Percentiles rank a stretch among this genome's conserved stretches.
Evolutionary conservation across 1,284 basidiomycete genomes (phyloP).

Genomic region (Testicularia cyperi): DNA sequence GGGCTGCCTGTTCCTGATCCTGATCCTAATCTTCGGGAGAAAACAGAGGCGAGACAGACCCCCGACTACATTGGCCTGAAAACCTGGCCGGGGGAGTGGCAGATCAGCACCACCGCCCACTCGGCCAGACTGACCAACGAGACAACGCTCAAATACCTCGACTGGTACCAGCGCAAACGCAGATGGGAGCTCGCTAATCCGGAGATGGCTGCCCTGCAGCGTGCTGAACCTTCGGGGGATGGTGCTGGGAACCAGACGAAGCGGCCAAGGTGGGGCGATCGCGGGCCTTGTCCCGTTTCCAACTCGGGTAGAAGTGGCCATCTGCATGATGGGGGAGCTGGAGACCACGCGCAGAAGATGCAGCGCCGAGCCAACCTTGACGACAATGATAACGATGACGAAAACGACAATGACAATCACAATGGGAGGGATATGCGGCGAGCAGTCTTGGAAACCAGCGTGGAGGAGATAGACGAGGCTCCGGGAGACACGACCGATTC

Average conservation of each 20-base stretch:
- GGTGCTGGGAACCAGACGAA: background rate
- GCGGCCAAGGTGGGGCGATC: background rate
- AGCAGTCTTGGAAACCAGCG: no score
- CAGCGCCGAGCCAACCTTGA: no score
- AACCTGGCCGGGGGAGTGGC: slow-evolving; percentile 6
- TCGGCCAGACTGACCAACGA: slow-evolving; percentile 27
- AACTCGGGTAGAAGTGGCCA: no score
- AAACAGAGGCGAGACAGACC: background rate
- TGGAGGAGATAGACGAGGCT: no score
- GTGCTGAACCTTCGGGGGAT: background rate
- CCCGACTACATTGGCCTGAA: background rate
- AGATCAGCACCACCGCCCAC: slow-evolving; percentile 7
- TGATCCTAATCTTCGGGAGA: no score
- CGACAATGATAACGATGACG: no score
- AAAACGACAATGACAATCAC: no score
- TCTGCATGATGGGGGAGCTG: no score
- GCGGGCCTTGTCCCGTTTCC: background rate
- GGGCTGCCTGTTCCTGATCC: no score
- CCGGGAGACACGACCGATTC: no score
- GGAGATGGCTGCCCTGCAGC: slow-evolving; percentile 1
- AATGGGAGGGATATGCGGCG: no score
- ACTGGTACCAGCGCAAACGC: slow-evolving; percentile 26
- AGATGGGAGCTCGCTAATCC: slow-evolving; percentile 26
- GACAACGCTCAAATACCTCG: slow-evolving; percentile 19
- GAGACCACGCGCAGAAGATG: no score